Evolutionary conservation across 2,329 filamentous ascomycete genomes (phyloP), one percentile per base, ranked within the genome.

Genomic region (Trichoderma endophyticum): DNA sequence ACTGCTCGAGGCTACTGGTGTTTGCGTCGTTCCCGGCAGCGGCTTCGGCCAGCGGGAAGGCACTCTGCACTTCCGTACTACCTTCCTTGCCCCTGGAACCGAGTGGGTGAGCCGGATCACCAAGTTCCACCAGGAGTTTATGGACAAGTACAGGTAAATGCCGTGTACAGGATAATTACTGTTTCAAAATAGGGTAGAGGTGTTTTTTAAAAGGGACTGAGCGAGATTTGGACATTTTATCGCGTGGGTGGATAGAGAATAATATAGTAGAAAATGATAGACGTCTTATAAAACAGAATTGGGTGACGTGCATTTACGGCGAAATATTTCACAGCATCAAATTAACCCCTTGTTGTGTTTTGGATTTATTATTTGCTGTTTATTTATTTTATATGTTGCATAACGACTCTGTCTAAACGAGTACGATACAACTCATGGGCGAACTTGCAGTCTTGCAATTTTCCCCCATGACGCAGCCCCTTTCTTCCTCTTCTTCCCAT

Each of bases 11-110:
- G 92, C 93, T 2, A 99, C 96, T 0, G 96, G 96, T 73, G 92
- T 99, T 72, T 99, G 96, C 78, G 92, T 98, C 69, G 94, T 99
- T 3, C 92, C 96, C 1, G 96, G 96, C 59, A 92, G 90, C 71
- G 96, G 96, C 1, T 99, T 99, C 80, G 96, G 96, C 6, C 96
- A 99, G 86, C 95, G 92, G 83, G 92, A 96, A 78, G 92, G 91
- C 77, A 96, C 93, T 0, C 86, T 96, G 78, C 96, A 99, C 85
- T 97, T 99, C 88, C 88, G 96, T 74, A 99, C 96, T 4, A 99
- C 96, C 1, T 99, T 99, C 87, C 85, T 99, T 54, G 95, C 96
- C 0, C 96, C 96, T 0, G 96, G 96, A 15, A 98, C 95, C 1
- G 95, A 97, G 77, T 99, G 96, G 96, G 91, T 97, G 7, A 90